phyloP scores from a whole-genome alignment of 805 yeast species.

The Candida dajiaensis region DNA sequence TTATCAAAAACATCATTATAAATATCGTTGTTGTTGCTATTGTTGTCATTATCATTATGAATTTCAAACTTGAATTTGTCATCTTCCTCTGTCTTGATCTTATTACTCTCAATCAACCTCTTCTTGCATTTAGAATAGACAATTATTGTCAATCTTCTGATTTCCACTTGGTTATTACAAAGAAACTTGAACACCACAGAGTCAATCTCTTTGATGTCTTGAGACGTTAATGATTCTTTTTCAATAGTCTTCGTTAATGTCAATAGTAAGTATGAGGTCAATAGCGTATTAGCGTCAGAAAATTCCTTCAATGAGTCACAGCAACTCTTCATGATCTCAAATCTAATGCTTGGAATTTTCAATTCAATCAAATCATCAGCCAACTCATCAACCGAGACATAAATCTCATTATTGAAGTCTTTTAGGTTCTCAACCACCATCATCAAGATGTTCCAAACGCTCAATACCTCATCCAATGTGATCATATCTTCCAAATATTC shows the following conservation, averaged over 20 bases:
- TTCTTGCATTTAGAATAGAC: slow-evolving; percentile 22
- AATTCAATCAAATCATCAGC: slow-evolving; percentile 16
- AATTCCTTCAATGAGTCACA: slow-evolving; percentile 7
- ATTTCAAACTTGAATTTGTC: slow-evolving; percentile 22
- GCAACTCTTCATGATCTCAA: slow-evolving; percentile 13
- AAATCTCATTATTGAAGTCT: slow-evolving; percentile 19
- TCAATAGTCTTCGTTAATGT: slow-evolving; percentile 19
- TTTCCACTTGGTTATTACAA: slow-evolving; percentile 19
- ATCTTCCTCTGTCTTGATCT: slow-evolving; percentile 12
- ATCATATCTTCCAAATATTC: slow-evolving; percentile 9
- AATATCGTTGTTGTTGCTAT: slow-evolving; percentile 11
- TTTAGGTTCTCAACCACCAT: slow-evolving; percentile 22
- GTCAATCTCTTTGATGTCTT: slow-evolving; percentile 19
- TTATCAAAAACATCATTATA: slow-evolving; percentile 30
- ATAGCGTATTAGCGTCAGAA: not conserved
- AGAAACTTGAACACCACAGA: slow-evolving; percentile 12
- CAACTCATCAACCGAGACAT: slow-evolving; percentile 22
- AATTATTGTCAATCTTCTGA: slow-evolving; percentile 23
- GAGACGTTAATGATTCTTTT: slow-evolving; percentile 7
- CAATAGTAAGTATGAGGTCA: slow-evolving; percentile 15
- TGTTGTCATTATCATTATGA: slow-evolving; percentile 9
- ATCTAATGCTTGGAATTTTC: slow-evolving; percentile 1
- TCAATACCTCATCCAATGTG: slow-evolving; percentile 3
- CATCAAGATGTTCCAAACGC: slow-evolving; percentile 17
- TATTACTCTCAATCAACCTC: slow-evolving; percentile 14